phyloP scores from a whole-genome alignment of 2,329 filamentous ascomycete species.

The Venturia nashicola region DNA sequence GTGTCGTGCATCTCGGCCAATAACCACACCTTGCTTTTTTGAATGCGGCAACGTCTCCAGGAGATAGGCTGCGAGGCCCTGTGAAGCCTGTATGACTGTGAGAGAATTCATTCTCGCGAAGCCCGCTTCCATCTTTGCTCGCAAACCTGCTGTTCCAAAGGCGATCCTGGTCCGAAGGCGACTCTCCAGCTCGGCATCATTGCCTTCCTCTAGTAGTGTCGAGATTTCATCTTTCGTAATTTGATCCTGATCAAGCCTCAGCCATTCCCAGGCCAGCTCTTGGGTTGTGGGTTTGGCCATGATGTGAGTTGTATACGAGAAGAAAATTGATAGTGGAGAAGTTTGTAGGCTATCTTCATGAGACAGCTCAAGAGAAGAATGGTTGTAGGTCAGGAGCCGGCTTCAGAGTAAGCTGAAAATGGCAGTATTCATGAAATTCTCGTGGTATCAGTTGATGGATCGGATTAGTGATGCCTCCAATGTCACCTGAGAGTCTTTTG shows the following conservation, averaged over 20 bases:
- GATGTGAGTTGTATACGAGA: neutral
- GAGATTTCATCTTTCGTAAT: slow-evolving; percentile 42
- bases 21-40: slow-evolving; percentile 39
- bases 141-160: slow-evolving; percentile 50
- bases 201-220: slow-evolving; percentile 30
- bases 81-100: slow-evolving; percentile 50
- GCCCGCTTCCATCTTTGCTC: slow-evolving; percentile 53
- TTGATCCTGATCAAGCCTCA: slow-evolving; percentile 44
- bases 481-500: slow-evolving; percentile 1
- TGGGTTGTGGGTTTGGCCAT: slow-evolving; percentile 15
- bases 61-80: slow-evolving; percentile 51
- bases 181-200: slow-evolving; percentile 37
- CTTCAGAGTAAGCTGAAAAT: neutral
- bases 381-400: neutral
- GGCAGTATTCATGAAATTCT: neutral
- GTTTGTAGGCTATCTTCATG: neutral
- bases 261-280: slow-evolving; percentile 41
- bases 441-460: neutral
- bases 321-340: neutral
- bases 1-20: slow-evolving; percentile 51
- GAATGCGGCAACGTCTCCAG: slow-evolving; percentile 31
- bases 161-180: slow-evolving; percentile 44
- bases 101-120: slow-evolving; percentile 49
- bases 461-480: neutral
- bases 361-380: neutral